Evolutionary conservation across 139 green algal species (phyloP).

Genomic region (Closterium sp.): DNA sequence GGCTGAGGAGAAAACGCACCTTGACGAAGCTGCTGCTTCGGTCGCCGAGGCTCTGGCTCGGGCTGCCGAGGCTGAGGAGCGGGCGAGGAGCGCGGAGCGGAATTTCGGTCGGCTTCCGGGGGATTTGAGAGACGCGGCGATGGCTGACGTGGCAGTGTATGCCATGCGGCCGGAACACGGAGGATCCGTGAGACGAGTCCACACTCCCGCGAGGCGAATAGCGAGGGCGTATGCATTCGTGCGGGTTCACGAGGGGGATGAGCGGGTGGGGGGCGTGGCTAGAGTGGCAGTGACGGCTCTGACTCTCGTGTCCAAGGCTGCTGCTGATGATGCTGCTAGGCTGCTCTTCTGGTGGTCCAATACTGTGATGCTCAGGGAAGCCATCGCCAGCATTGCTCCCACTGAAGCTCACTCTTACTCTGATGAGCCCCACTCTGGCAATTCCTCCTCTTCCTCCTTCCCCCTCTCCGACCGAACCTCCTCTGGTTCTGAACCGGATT

Average conservation of each 20-base stretch:
- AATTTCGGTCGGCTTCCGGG: background rate
- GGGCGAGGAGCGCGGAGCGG: constrained; percentile 1
- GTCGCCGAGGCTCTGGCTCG: constrained; percentile 3
- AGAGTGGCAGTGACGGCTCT: background rate
- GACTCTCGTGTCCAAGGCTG: background rate
- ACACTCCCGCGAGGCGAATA: constrained; percentile 36
- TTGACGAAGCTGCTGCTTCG: background rate
- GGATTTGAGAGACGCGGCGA: constrained; percentile 11
- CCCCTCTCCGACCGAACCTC: background rate
- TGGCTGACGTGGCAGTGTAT: constrained; percentile 36
- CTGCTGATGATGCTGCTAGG: constrained; percentile 18
- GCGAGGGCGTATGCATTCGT: constrained; percentile 13
- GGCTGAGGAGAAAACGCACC: background rate
- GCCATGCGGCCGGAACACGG: constrained; percentile 3
- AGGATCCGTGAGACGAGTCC: background rate
- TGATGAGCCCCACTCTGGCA: background rate
- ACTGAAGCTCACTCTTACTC: background rate
- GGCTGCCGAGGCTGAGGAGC: background rate
- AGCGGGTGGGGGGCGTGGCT: background rate
- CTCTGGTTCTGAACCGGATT: background rate
- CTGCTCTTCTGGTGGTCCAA: constrained; percentile 48
- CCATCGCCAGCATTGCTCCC: background rate
- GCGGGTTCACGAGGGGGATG: background rate
- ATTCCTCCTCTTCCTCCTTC: background rate
- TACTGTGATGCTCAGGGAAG: constrained; percentile 28